phyloP scores from a whole-genome alignment of 1,139 yeast species.

The Saccharomyces pastorianus region DNA sequence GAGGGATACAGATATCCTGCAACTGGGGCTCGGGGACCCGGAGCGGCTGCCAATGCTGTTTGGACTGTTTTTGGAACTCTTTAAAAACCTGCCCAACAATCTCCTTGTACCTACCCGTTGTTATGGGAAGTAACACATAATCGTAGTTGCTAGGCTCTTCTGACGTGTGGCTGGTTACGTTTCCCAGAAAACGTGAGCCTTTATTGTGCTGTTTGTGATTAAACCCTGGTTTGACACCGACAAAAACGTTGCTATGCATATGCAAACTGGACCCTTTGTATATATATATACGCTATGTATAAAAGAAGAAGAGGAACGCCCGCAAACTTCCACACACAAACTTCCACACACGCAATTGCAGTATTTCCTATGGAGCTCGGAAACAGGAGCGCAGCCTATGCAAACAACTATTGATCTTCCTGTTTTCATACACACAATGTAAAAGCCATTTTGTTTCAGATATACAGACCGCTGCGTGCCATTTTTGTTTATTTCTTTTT shows the following conservation, averaged over 20 bases:
- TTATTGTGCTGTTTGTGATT: constrained; percentile 3
- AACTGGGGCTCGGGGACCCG: constrained; percentile 34
- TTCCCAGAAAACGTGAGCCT: constrained; percentile 1
- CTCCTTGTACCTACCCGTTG: constrained; percentile 39
- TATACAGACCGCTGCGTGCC: neutral
- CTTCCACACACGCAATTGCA: neutral
- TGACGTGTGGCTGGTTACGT: neutral
- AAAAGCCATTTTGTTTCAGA: neutral
- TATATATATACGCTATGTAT: neutral
- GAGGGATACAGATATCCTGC: constrained; percentile 35
- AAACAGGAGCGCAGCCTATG: neutral
- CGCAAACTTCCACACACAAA: neutral
- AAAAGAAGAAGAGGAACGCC: neutral
- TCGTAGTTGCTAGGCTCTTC: constrained; percentile 28
- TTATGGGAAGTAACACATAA: constrained; percentile 36
- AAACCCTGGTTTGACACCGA: constrained; percentile 29
- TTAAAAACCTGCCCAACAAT: constrained; percentile 34
- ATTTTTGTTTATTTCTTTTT: neutral
- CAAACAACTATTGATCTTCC: neutral
- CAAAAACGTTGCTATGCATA: constrained; percentile 30
- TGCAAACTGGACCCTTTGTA: neutral
- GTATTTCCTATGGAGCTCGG: neutral
- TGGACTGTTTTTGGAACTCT: constrained; percentile 21
- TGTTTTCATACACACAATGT: neutral
- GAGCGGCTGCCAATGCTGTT: constrained; percentile 1